Evolutionary conservation across 2,329 filamentous ascomycete genomes (phyloP).

Genomic region (Alternaria ethzedia): DNA sequence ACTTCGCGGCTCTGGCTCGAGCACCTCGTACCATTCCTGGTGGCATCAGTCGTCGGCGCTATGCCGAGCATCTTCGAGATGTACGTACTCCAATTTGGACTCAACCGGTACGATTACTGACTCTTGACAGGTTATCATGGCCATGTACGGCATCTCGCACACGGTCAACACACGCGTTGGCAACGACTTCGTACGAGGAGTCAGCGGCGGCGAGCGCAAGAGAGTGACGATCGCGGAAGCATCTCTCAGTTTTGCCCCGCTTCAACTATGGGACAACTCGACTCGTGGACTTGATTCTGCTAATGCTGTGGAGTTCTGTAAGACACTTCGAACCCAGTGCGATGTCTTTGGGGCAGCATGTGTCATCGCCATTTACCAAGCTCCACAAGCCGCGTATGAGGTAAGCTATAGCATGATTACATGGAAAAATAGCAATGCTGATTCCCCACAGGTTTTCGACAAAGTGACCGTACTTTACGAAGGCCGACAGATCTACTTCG

Average conservation of each 20-base stretch:
- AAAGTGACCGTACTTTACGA: slow-evolving; percentile 53
- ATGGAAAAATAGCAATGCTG: background rate
- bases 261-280: slow-evolving; percentile 76
- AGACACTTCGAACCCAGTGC: slow-evolving; percentile 65
- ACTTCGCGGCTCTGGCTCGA: slow-evolving; percentile 69
- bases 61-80: slow-evolving; percentile 68
- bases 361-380: slow-evolving; percentile 42
- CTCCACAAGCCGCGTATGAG: slow-evolving; percentile 70
- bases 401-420: slow-evolving; percentile 38
- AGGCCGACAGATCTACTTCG: slow-evolving; percentile 74
- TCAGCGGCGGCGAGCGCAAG: slow-evolving; percentile 69
- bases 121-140: slow-evolving; percentile 65
- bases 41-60: slow-evolving; percentile 61
- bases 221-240: slow-evolving; percentile 40
- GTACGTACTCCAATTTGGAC: background rate
- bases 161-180: slow-evolving; percentile 73
- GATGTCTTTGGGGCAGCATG: slow-evolving; percentile 53
- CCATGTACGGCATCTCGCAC: slow-evolving; percentile 75
- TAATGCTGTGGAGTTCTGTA: slow-evolving; percentile 72
- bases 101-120: background rate
- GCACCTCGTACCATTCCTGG: slow-evolving; percentile 65
- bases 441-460: slow-evolving; percentile 17
- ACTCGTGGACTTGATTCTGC: slow-evolving; percentile 73
- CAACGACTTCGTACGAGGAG: slow-evolving; percentile 74
- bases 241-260: slow-evolving; percentile 54